A percentile compares a stretch with the other conserved stretches of the same genome.
Evolutionary conservation across 1,139 yeast genomes (phyloP).

Genomic region (Saccharomyces hybrid): DNA sequence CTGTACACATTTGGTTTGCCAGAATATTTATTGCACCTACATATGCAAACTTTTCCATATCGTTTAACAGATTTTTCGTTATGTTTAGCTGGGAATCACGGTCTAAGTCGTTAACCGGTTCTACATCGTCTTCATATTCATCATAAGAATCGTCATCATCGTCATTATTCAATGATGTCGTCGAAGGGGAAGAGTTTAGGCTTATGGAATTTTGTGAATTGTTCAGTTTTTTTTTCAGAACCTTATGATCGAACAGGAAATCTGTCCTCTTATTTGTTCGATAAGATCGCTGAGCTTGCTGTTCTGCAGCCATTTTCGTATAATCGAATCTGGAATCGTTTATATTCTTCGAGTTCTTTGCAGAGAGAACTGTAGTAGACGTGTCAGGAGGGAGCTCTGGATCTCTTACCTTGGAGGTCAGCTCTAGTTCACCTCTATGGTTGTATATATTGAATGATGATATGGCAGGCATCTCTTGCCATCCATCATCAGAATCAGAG

Average conservation of each 20-base stretch:
- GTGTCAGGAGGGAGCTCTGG: constrained; percentile 10
- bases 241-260: constrained; percentile 50
- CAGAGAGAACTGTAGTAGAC: constrained; percentile 8
- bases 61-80: constrained; percentile 74
- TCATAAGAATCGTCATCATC: constrained; percentile 28
- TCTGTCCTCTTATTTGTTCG: constrained; percentile 77
- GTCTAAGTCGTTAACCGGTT: constrained; percentile 33
- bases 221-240: constrained; percentile 11
- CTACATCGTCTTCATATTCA: constrained; percentile 38
- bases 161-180: constrained; percentile 17
- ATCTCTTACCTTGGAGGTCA: constrained; percentile 3
- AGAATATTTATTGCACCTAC: constrained; percentile 75
- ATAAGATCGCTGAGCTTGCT: constrained; percentile 71
- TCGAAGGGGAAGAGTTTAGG: constrained; percentile 4
- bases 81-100: constrained; percentile 63
- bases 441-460: constrained; percentile 53
- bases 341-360: constrained; percentile 8
- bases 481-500: constrained; percentile 24
- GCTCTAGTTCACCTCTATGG: constrained; percentile 43
- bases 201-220: constrained; percentile 13
- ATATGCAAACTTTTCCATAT: constrained; percentile 84
- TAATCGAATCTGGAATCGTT: constrained; percentile 50
- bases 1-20: constrained; percentile 74
- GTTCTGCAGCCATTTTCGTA: constrained; percentile 82
- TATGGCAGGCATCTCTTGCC: constrained; percentile 58